A percentile compares a stretch with the other conserved stretches of the same genome.
Evolutionary conservation across 352 stramenopile genomes (phyloP).

Genomic region (Poterioochromonas sp.): DNA sequence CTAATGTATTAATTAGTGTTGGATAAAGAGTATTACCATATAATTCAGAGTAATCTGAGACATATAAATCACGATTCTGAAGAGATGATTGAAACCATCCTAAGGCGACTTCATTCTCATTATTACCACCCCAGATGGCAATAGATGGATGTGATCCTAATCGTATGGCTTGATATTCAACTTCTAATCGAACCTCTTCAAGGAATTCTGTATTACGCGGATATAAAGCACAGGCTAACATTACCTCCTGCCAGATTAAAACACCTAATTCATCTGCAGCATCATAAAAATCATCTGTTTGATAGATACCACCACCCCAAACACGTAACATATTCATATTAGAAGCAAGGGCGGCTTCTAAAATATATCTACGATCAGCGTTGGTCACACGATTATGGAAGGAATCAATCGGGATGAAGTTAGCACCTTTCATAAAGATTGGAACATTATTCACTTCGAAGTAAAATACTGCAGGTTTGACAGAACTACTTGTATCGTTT

Average conservation of each 20-base stretch:
- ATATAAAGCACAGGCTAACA: conserved; percentile 76
- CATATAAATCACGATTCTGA: not conserved
- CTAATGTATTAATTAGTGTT: not conserved
- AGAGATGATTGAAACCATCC: not conserved
- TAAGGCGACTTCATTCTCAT: conserved; percentile 55
- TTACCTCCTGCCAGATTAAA: conserved; percentile 76
- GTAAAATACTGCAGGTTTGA: not conserved
- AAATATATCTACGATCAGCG: conserved; percentile 3
- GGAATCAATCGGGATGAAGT: conserved; percentile 13
- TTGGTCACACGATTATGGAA: not conserved
- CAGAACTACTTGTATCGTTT: not conserved
- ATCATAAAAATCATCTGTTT: conserved; percentile 65
- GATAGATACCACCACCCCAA: conserved; percentile 72
- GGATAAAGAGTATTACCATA: conserved; percentile 8
- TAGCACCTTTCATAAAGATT: not conserved
- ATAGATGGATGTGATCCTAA: conserved; percentile 66
- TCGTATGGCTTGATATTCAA: conserved; percentile 55
- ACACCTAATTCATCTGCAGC: conserved; percentile 65
- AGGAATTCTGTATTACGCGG: conserved; percentile 60
- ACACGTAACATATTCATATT: conserved; percentile 55
- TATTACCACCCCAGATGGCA: conserved; percentile 75
- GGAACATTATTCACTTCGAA: conserved; percentile 21
- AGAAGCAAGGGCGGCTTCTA: conserved; percentile 31
- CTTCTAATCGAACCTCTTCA: conserved; percentile 52
- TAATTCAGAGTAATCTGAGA: conserved; percentile 8